Evolutionary conservation across 2,329 filamentous ascomycete genomes (phyloP).

Genomic region (Beauveria australis): DNA sequence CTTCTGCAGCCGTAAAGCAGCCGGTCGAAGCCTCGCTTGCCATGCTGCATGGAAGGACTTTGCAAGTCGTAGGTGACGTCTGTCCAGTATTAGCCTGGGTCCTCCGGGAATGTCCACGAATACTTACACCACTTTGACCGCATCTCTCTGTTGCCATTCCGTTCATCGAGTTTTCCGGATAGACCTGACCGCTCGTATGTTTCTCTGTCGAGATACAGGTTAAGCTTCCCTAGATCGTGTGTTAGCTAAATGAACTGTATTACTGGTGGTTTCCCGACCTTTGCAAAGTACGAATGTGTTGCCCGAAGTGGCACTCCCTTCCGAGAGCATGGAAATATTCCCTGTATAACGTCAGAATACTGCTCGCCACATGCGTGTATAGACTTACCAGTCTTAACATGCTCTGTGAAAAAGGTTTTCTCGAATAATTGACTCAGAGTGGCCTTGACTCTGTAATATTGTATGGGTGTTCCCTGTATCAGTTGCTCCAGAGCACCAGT

Average conservation of each 20-base stretch:
- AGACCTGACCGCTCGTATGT: constrained; percentile 78
- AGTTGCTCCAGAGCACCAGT: constrained; percentile 46
- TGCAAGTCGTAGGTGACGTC: constrained; percentile 72
- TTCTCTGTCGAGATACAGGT: constrained; percentile 70
- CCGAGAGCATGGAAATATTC: constrained; percentile 74
- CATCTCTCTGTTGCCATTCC: constrained; percentile 47
- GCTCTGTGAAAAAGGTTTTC: constrained; percentile 70
- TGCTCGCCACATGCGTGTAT: neutral
- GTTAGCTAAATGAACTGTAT: neutral
- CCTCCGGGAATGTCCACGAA: neutral
- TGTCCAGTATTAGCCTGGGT: constrained; percentile 30
- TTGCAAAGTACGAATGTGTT: constrained; percentile 64
- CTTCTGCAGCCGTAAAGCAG: constrained; percentile 72
- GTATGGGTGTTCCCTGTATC: constrained; percentile 27
- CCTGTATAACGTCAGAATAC: constrained; percentile 38
- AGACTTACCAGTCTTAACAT: constrained; percentile 66
- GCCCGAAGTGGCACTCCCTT: constrained; percentile 62
- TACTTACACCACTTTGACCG: constrained; percentile 67
- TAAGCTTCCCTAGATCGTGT: constrained; percentile 51
- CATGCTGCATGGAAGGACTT: constrained; percentile 66
- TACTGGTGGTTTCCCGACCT: constrained; percentile 36
- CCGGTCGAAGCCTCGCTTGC: constrained; percentile 75
- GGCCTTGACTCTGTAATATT: constrained; percentile 64
- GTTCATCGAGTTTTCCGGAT: constrained; percentile 57
- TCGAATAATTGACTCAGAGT: constrained; percentile 63